phyloP scores from a whole-genome alignment of 768 basidiomycete genomes.

The Phaffia australis region DNA sequence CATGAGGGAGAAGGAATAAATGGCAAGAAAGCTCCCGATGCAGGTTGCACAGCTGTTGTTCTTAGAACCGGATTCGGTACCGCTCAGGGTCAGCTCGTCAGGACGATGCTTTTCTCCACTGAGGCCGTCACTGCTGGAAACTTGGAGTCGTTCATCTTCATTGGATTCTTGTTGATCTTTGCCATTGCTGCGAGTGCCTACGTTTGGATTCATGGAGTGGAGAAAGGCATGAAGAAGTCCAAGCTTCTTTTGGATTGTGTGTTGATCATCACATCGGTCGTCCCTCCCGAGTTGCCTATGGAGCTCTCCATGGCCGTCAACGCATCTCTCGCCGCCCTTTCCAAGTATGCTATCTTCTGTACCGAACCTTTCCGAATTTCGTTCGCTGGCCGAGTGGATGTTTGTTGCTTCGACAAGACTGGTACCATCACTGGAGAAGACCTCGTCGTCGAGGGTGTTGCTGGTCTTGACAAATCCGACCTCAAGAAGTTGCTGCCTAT shows the following conservation, averaged over 20 bases:
- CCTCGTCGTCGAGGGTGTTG: constrained; percentile 85
- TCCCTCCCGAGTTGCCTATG: constrained; percentile 97
- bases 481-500: constrained; percentile 62
- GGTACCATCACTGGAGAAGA: constrained; percentile 96
- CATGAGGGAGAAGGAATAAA: constrained; percentile 41
- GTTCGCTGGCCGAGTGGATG: constrained; percentile 85
- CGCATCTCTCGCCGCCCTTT: constrained; percentile 80
- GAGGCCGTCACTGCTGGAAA: constrained; percentile 96
- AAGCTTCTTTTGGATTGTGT: constrained; percentile 92
- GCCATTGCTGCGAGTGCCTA: constrained; percentile 97
- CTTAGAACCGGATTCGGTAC: constrained; percentile 95
- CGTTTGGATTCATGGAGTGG: constrained; percentile 94
- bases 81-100: constrained; percentile 88
- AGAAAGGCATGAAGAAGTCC: constrained; percentile 82
- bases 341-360: constrained; percentile 94
- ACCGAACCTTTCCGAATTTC: constrained; percentile 99
- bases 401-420: constrained; percentile 99
- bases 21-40: constrained; percentile 54
- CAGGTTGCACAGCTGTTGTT: constrained; percentile 83
- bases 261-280: constrained; percentile 91
- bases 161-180: constrained; percentile 93
- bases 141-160: constrained; percentile 88
- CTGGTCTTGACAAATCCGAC: constrained; percentile 60
- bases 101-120: constrained; percentile 98
- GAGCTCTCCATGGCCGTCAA: constrained; percentile 94